These are phyloP conservation scores for Ceratocystis albifundus DNA, from an alignment of 2,329 filamentous ascomycete species.

Conservation along the genomic window DNA sequence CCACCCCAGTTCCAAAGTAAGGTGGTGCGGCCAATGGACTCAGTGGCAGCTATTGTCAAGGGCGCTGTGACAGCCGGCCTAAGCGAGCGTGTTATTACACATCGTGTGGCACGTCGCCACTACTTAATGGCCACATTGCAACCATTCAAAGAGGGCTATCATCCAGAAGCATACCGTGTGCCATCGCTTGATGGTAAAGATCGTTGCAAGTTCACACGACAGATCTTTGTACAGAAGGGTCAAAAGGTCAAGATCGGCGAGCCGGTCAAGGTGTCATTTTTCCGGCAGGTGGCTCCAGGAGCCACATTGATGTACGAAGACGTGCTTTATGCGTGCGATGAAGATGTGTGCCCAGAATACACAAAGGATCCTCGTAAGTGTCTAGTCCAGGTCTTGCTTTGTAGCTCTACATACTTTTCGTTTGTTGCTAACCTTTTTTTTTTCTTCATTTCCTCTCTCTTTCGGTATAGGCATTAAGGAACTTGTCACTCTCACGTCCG, in stretches of 20 bases:
- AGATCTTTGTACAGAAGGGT: constrained; percentile 97
- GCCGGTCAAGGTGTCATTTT: constrained; percentile 97
- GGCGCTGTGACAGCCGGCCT: constrained; percentile 96
- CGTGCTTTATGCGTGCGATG: constrained; percentile 92
- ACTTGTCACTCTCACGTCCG: constrained; percentile 92
- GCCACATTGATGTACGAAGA: constrained; percentile 99
- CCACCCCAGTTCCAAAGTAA: constrained; percentile 97
- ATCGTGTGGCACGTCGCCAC: constrained; percentile 90
- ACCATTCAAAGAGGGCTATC: constrained; percentile 97
- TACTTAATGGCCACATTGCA: constrained; percentile 99
- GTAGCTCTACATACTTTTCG: too few species aligned
- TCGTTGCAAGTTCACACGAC: constrained; percentile 93
- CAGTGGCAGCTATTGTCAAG: constrained; percentile 95
- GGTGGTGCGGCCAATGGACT: constrained; percentile 97
- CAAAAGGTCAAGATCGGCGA: constrained; percentile 99
- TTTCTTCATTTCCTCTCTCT: neutral
- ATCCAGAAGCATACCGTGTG: constrained; percentile 95
- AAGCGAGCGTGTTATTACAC: constrained; percentile 90
- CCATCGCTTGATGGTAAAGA: constrained; percentile 95
- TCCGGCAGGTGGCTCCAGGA: constrained; percentile 91
- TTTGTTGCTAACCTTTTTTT: neutral
- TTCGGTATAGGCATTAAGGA: constrained; percentile 79
- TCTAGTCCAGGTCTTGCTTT: too few species aligned
- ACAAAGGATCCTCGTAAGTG: constrained; percentile 97
- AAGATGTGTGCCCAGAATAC: constrained; percentile 96